A percentile compares a stretch with the other conserved stretches of the same genome.
These are phyloP conservation scores for Rhynchospora breviuscula DNA, from an alignment of 176 grass and related monocot species.

Conservation along the genomic window DNA sequence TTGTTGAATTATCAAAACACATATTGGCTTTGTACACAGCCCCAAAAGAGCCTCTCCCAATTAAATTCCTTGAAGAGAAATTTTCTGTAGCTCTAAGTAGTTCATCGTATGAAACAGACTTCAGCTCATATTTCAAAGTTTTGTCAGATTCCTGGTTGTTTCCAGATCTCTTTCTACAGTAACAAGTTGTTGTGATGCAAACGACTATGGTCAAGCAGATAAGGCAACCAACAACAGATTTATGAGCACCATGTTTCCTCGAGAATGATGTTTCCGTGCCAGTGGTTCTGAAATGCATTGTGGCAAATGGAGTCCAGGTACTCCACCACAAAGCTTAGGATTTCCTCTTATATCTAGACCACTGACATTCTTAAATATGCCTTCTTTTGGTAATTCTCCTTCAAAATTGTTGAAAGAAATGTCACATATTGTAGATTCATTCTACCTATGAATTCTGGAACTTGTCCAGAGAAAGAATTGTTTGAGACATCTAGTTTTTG, in stretches of 20 bases:
- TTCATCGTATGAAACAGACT: conserved; percentile 32
- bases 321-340: conserved; percentile 30
- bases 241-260: background rate
- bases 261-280: background rate
- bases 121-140: background rate
- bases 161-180: background rate
- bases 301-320: background rate
- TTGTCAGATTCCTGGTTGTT: background rate
- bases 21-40: conserved; percentile 39
- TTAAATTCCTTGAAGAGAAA: conserved; percentile 31
- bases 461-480: background rate
- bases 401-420: background rate
- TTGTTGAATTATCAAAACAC: background rate
- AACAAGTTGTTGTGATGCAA: background rate
- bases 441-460: background rate
- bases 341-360: conserved; percentile 21
- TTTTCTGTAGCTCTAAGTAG: conserved; percentile 33
- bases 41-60: conserved; percentile 36
- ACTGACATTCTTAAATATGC: conserved; percentile 11
- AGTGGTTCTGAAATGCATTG: background rate
- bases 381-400: conserved; percentile 8
- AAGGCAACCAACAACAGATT: background rate
- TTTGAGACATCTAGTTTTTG: conserved; percentile 9
- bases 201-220: background rate
- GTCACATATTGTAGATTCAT: background rate